These are phyloP conservation scores for Dryas alaskensis DNA, from an alignment of 306 rosid genomes.

Conservation along the genomic window DNA sequence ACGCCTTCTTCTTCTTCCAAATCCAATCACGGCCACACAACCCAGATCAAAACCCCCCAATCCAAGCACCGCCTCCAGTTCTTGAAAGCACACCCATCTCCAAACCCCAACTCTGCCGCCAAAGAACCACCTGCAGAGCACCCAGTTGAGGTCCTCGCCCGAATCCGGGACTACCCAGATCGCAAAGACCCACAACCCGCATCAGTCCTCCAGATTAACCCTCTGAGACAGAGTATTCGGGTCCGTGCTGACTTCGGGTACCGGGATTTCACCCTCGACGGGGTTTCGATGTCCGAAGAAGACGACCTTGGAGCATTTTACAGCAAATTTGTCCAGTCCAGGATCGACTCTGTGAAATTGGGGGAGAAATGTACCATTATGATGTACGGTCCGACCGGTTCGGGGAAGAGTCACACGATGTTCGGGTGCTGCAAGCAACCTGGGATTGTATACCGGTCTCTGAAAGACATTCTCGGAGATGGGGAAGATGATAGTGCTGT, in stretches of 20 bases:
- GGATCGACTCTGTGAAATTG: slow-evolving; percentile 66
- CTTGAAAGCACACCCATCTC: slow-evolving; percentile 53
- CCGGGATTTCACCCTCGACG: slow-evolving; percentile 90
- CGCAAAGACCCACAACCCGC: slow-evolving; percentile 62
- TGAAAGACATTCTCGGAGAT: slow-evolving; percentile 82
- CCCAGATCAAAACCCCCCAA: slow-evolving; percentile 64
- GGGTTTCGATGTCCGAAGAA: slow-evolving; percentile 81
- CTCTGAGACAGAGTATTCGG: slow-evolving; percentile 52
- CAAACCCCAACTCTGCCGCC: slow-evolving; percentile 48
- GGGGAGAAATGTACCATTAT: slow-evolving; percentile 93
- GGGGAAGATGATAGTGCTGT: slow-evolving; percentile 35
- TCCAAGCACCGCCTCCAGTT: slow-evolving; percentile 81
- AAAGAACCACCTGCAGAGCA: slow-evolving; percentile 67
- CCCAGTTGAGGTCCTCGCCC: slow-evolving; percentile 85
- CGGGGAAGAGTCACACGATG: slow-evolving; percentile 98
- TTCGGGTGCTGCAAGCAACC: slow-evolving; percentile 84
- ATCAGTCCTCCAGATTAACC: slow-evolving; percentile 56
- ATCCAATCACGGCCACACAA: slow-evolving; percentile 43
- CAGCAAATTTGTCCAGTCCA: slow-evolving; percentile 67
- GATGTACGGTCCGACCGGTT: slow-evolving; percentile 99
- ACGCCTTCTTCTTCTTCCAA: slow-evolving; percentile 88
- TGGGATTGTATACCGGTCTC: slow-evolving; percentile 82
- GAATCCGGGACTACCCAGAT: slow-evolving; percentile 87
- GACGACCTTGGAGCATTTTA: slow-evolving; percentile 72
- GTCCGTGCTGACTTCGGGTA: slow-evolving; percentile 91